These are phyloP conservation scores for Microcos paniculata DNA, from an alignment of 345 rosid genomes.

Conservation along the genomic window DNA sequence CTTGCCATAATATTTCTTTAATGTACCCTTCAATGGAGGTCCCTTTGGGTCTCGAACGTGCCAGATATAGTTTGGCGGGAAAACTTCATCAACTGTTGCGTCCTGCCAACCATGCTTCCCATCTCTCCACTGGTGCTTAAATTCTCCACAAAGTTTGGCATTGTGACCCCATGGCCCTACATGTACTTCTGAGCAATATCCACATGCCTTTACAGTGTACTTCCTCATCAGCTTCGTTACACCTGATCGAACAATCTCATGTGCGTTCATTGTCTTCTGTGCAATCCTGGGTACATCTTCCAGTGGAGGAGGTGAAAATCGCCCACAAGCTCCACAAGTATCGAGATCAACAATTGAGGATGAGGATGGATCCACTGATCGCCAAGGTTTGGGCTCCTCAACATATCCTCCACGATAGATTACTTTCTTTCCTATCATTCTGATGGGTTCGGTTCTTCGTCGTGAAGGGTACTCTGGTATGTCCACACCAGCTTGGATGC, in stretches of 20 bases:
- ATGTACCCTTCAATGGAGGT: constrained; percentile 51
- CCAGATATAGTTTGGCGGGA: constrained; percentile 83
- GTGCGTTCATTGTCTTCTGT: constrained; percentile 75
- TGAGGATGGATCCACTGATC: constrained; percentile 32
- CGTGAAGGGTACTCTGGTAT: constrained; percentile 83
- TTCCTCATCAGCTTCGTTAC: constrained; percentile 69
- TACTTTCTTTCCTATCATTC: constrained; percentile 76
- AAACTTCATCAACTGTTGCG: constrained; percentile 67
- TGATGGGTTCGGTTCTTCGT: constrained; percentile 64
- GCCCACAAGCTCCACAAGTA: constrained; percentile 55
- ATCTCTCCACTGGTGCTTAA: constrained; percentile 96
- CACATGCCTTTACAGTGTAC: constrained; percentile 85
- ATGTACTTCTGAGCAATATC: constrained; percentile 89
- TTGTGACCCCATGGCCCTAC: constrained; percentile 96
- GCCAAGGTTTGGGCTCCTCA: constrained; percentile 55
- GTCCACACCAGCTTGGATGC: constrained; percentile 88
- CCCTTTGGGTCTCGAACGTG: constrained; percentile 71
- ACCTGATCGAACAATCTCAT: constrained; percentile 58
- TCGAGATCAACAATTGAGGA: constrained; percentile 68
- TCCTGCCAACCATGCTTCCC: constrained; percentile 99
- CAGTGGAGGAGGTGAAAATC: constrained; percentile 49
- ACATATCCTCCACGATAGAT: constrained; percentile 68
- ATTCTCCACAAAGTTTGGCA: constrained; percentile 87
- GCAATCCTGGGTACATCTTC: constrained; percentile 67
- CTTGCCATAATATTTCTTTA: constrained; percentile 81